These are phyloP conservation scores for Cunninghamia lanceolata DNA, from an alignment of 75 land plant species.

Conservation along the genomic window DNA sequence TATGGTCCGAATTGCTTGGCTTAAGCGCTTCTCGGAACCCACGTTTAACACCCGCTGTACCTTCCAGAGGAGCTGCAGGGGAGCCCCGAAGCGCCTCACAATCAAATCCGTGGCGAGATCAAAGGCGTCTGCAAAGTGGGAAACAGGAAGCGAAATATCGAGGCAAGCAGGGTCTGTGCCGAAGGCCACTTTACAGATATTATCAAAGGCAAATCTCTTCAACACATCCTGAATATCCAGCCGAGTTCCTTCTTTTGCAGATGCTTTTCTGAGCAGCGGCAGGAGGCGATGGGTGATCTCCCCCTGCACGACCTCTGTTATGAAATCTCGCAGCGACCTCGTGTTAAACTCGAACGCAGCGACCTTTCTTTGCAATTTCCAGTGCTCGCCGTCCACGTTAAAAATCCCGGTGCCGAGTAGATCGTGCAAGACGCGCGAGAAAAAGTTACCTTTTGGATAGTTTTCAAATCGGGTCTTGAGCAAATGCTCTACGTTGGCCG, in stretches of 20 bases:
- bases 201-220: slow-evolving; percentile 29
- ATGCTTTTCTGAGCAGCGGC: background rate
- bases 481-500: slow-evolving; percentile 66
- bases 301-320: background rate
- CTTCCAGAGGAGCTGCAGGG: slow-evolving; percentile 5
- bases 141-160: slow-evolving; percentile 15
- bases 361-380: slow-evolving; percentile 17
- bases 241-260: background rate
- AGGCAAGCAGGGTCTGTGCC: slow-evolving; percentile 28
- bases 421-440: background rate
- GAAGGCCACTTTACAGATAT: slow-evolving; percentile 24
- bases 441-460: slow-evolving; percentile 22
- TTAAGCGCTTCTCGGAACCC: slow-evolving; percentile 14
- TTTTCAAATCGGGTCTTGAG: slow-evolving; percentile 22
- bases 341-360: slow-evolving; percentile 15
- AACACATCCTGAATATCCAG: slow-evolving; percentile 9
- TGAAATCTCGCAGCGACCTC: background rate
- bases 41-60: slow-evolving; percentile 8
- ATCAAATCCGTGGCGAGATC: slow-evolving; percentile 10
- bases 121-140: slow-evolving; percentile 15
- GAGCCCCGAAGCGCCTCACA: background rate
- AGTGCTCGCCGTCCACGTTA: background rate
- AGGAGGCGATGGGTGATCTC: slow-evolving; percentile 11
- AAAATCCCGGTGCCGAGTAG: background rate
- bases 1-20: slow-evolving; percentile 12